phyloP scores from a whole-genome alignment of 2,329 filamentous ascomycete genomes.

The Trichoderma sp. region DNA sequence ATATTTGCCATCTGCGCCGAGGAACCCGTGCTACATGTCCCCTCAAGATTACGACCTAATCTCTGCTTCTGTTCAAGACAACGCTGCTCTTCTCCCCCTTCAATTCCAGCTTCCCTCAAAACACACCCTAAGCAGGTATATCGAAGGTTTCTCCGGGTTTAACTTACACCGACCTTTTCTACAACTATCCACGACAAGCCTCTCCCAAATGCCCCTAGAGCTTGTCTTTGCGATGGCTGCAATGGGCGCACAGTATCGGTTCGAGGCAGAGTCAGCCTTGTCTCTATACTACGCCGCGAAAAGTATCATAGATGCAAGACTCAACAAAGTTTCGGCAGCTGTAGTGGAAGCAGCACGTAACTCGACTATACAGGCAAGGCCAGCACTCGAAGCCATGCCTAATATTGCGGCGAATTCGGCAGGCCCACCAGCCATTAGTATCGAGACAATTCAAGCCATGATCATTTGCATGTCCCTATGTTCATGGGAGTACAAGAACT shows the following conservation, averaged over 20 bases:
- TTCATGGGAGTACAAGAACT: constrained; percentile 12
- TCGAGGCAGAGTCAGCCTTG: constrained; percentile 5
- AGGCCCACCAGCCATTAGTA: not conserved
- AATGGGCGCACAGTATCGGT: constrained; percentile 10
- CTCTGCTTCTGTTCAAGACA: not conserved
- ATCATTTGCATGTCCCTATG: constrained; percentile 11
- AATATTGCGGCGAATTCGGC: not conserved
- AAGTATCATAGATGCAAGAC: not conserved
- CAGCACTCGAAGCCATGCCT: not conserved
- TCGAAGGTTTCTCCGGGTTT: constrained; percentile 2
- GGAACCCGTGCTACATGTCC: constrained; percentile 8
- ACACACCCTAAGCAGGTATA: constrained; percentile 2
- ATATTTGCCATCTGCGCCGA: not conserved
- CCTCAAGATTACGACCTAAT: constrained; percentile 1
- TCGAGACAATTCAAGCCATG: constrained; percentile 14
- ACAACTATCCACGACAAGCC: not conserved
- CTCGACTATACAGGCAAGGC: not conserved
- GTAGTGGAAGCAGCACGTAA: constrained; percentile 3
- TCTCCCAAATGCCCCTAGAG: constrained; percentile 1
- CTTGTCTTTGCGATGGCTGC: constrained; percentile 3
- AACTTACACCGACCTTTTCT: constrained; percentile 8
- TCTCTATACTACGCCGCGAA: constrained; percentile 9
- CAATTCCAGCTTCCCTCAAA: constrained; percentile 3
- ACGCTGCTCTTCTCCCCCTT: not conserved
- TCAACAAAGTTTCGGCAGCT: not conserved